Evolutionary conservation across 1,284 basidiomycete species (phyloP), one percentile per base, ranked within the genome.

Genomic region (Puccinia coronata): DNA sequence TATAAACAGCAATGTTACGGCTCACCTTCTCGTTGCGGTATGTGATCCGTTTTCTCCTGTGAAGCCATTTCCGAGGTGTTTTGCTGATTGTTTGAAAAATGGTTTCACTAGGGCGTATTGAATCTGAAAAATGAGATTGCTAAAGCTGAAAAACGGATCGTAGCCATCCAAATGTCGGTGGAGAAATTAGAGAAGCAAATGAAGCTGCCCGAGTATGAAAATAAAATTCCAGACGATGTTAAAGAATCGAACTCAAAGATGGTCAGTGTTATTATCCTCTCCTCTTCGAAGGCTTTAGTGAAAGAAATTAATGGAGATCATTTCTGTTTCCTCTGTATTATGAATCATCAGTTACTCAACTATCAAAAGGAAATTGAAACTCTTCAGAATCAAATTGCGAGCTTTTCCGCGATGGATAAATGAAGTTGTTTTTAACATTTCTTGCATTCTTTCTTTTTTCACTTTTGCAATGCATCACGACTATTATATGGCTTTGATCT

Each of bases 1-100:
- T 41, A 90, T 99, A 49, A 92, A 91, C 0, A 88, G 92, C 16
- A 91, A 91, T 1, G 88, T 95, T 65, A 90, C 91, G 57, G 89
- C 94, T 3, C 91, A 96, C 86, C 89, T 95, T 12, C 91, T 95
- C 82, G 94, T 98, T 74, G 89, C 91, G 86, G 94, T 94, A 85
- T 82, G 91, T 86, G 9, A 3, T 25, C 55, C 43, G 16, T 20
- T 34, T 16, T 6, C 43, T n/a, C 23, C 28, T 4, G 14, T 43
- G 49, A 39, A 51, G 31, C 61, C 28, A 14, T 63, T 14, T 5
- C 34, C 34, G 25, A 34, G 23, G 59, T 63, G 59, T 51, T 51
- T 11, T 16, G 1, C 39, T 20, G 23, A 14, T 41, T 36, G 5
- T 39, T 63, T n/a, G n/a, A n/a, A n/a, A n/a, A 4, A 2, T 63